Evolutionary conservation across 2,329 filamentous ascomycete genomes (phyloP).

Genomic region (Conoideocrella luteorostrata): DNA sequence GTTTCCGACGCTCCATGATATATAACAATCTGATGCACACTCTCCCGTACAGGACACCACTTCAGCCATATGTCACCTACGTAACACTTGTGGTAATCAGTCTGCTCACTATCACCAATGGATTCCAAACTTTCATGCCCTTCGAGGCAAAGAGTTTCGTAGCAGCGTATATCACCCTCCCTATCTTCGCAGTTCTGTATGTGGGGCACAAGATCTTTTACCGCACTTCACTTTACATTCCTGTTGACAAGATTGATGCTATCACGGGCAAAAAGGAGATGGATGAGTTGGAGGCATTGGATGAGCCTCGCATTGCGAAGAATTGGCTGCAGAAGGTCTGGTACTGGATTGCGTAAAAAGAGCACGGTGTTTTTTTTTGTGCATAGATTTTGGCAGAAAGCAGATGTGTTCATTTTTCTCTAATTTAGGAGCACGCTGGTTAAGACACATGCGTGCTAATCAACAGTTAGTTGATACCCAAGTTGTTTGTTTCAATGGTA

Average conservation of each 20-base stretch:
- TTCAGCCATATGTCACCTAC: conserved; percentile 60
- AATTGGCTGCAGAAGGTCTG: conserved; percentile 47
- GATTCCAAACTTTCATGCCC: conserved; percentile 68
- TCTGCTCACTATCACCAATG: conserved; percentile 65
- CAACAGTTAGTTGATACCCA: conserved; percentile 8
- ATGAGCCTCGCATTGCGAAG: conserved; percentile 39
- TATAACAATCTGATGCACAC: conserved; percentile 42
- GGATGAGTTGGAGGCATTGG: conserved; percentile 48
- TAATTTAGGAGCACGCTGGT: not conserved
- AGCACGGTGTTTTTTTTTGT: too few species aligned
- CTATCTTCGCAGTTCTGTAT: conserved; percentile 55
- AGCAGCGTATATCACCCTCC: conserved; percentile 58
- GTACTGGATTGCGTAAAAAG: conserved; percentile 48
- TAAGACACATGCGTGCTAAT: not conserved
- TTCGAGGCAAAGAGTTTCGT: conserved; percentile 60
- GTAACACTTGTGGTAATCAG: conserved; percentile 50
- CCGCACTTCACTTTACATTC: conserved; percentile 36
- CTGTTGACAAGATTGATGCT: conserved; percentile 46
- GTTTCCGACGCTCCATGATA: conserved; percentile 51
- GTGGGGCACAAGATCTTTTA: conserved; percentile 50
- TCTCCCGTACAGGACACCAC: conserved; percentile 45
- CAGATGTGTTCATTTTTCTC: not conserved
- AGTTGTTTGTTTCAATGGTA: not conserved
- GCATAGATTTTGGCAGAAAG: not conserved
- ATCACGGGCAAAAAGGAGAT: conserved; percentile 55